phyloP scores from a whole-genome alignment of 1,284 basidiomycete species.

The Malassezia cuniculi region DNA sequence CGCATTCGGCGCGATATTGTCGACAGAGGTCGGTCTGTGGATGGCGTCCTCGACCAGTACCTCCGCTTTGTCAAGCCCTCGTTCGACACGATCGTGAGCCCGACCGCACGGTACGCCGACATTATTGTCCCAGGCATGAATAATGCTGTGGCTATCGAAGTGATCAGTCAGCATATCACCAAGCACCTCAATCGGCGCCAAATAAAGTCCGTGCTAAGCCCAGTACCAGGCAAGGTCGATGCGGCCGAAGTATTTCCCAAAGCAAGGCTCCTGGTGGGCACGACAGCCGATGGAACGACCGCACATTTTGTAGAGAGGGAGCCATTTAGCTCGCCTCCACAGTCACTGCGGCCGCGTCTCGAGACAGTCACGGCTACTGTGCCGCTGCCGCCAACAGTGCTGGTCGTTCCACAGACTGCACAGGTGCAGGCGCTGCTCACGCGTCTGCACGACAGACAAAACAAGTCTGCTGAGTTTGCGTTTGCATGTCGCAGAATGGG shows the following conservation, averaged over 20 bases:
- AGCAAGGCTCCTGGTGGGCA: constrained; percentile 5
- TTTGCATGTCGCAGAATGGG: constrained; percentile 76
- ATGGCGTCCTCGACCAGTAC: constrained; percentile 83
- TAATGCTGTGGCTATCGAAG: constrained; percentile 59
- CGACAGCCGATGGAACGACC: not conserved
- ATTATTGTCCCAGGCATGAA: constrained; percentile 41
- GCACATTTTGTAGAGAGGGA: constrained; percentile 7
- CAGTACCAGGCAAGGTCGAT: too few relatives aligned
- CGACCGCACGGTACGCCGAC: constrained; percentile 72
- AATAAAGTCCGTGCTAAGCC: constrained; percentile 48
- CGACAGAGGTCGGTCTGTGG: constrained; percentile 72
- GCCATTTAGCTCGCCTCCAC: constrained; percentile 1
- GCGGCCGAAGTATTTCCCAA: not conserved
- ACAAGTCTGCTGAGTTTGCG: constrained; percentile 61
- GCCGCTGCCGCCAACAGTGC: constrained; percentile 51
- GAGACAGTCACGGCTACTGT: not conserved
- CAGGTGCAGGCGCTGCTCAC: constrained; percentile 62
- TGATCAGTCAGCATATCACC: constrained; percentile 80
- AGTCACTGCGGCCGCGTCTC: not conserved
- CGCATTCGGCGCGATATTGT: constrained; percentile 74
- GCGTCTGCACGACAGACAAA: constrained; percentile 60
- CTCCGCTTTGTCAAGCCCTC: constrained; percentile 72
- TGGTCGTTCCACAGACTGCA: constrained; percentile 63
- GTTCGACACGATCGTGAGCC: constrained; percentile 87
- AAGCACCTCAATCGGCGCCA: constrained; percentile 56